Conservation (phyloP, 345 rosid genomes). For the Gossypium arboreum region DNA sequence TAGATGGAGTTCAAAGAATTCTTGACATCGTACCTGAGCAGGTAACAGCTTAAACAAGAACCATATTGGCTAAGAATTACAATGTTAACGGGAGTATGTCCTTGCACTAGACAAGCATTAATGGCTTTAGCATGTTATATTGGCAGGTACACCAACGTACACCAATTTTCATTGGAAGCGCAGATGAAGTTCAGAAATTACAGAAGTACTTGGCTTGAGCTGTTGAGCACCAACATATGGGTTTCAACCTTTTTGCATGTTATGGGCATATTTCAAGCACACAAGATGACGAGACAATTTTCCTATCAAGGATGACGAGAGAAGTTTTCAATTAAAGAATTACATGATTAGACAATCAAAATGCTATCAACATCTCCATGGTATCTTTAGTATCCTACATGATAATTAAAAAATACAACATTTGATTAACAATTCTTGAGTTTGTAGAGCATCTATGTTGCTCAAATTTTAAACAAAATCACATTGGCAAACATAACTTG, state of each 20-base stretch:
- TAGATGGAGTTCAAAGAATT: conserved; percentile 33
- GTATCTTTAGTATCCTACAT: neutral
- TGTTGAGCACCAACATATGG: conserved; percentile 15
- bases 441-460: neutral
- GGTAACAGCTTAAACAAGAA: conserved; percentile 18
- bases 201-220: conserved; percentile 31
- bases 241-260: neutral
- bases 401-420: neutral
- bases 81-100: neutral
- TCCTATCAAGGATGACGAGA: neutral
- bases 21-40: conserved; percentile 40
- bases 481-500: neutral
- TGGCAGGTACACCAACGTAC: conserved; percentile 39
- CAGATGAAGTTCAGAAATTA: conserved; percentile 34
- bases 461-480: neutral
- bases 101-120: neutral
- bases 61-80: neutral
- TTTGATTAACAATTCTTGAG: neutral
- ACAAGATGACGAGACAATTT: neutral
- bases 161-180: conserved; percentile 38
- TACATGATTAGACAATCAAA: neutral
- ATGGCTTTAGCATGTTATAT: neutral
- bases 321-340: neutral
- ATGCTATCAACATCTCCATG: neutral
- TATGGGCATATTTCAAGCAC: neutral